phyloP scores from a whole-genome alignment of 495 filamentous ascomycete species.

The Neurospora sp. region DNA sequence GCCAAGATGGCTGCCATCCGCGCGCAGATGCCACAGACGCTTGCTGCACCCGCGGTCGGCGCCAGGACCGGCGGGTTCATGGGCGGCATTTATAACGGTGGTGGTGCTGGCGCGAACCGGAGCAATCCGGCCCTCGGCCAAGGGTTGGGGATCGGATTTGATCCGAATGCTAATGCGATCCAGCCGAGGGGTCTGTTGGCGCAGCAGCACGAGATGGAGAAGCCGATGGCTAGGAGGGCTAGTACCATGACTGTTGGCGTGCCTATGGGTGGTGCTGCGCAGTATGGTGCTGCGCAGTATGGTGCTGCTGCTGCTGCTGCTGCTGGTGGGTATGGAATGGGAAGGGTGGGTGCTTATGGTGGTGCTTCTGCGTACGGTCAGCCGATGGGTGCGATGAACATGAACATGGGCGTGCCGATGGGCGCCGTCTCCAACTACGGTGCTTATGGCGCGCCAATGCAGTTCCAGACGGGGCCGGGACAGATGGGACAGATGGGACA shows the following conservation, averaged over 20 bases:
- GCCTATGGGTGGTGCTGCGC: not conserved
- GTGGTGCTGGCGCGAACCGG: not conserved
- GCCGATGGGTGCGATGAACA: not conserved
- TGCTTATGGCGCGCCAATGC: slow-evolving; percentile 22
- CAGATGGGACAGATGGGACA: not conserved
- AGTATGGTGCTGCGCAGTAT: not conserved
- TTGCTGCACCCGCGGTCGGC: slow-evolving; percentile 18
- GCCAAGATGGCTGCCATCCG: slow-evolving; percentile 31
- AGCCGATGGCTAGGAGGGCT: not conserved
- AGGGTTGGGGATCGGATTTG: not conserved
- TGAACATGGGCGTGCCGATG: not conserved
- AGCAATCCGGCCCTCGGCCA: not conserved
- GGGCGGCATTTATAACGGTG: slow-evolving; percentile 19
- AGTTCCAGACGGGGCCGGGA: not conserved
- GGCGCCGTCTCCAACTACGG: not conserved
- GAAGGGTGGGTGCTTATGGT: not conserved
- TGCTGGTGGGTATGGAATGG: not conserved
- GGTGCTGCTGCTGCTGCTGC: no score
- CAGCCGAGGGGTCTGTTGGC: not conserved
- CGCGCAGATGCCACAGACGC: slow-evolving; percentile 30
- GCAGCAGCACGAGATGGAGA: not conserved
- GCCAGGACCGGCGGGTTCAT: slow-evolving; percentile 36
- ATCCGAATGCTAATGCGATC: not conserved
- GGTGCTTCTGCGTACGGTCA: not conserved
- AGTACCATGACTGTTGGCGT: not conserved